Evolutionary conservation across 441 rosid genomes (phyloP).

Genomic region (Raphanus hybrid): DNA sequence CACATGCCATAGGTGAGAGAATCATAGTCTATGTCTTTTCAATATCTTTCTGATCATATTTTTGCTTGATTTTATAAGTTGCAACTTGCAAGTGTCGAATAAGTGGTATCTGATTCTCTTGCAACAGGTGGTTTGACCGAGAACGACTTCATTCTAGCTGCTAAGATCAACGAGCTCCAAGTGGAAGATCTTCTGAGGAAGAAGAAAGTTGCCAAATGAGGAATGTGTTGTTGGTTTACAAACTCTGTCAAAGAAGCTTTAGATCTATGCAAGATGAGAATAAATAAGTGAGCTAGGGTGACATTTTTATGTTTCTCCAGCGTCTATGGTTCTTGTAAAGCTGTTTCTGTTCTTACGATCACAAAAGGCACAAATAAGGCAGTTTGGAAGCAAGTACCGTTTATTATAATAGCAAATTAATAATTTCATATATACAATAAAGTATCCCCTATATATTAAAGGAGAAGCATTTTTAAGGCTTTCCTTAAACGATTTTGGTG

Average conservation of each 20-base stretch:
- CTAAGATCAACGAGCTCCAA: constrained; percentile 73
- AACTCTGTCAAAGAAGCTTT: constrained; percentile 19
- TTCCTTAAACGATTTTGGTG: no score
- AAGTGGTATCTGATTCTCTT: constrained; percentile 7
- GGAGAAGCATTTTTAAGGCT: no score
- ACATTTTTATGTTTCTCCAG: constrained; percentile 18
- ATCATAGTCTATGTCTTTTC: not conserved
- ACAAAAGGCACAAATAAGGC: not conserved
- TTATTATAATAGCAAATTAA: not conserved
- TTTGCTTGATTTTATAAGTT: not conserved
- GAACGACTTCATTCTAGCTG: constrained; percentile 93
- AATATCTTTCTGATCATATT: not conserved
- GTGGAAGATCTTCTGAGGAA: constrained; percentile 67
- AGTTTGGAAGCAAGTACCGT: not conserved
- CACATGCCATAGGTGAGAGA: constrained; percentile 84
- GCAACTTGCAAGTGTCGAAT: not conserved
- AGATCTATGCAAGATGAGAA: constrained; percentile 9
- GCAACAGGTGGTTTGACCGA: constrained; percentile 86
- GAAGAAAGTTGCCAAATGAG: constrained; percentile 44
- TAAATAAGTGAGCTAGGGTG: constrained; percentile 4
- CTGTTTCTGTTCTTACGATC: constrained; percentile 8
- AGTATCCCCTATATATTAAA: no score
- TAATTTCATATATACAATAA: constrained; percentile 5
- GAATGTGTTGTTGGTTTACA: constrained; percentile 2
- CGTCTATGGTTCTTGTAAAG: constrained; percentile 11